Evolutionary conservation across 768 basidiomycete species (phyloP).

Genomic region (Agaricus sinodeliciosus): DNA sequence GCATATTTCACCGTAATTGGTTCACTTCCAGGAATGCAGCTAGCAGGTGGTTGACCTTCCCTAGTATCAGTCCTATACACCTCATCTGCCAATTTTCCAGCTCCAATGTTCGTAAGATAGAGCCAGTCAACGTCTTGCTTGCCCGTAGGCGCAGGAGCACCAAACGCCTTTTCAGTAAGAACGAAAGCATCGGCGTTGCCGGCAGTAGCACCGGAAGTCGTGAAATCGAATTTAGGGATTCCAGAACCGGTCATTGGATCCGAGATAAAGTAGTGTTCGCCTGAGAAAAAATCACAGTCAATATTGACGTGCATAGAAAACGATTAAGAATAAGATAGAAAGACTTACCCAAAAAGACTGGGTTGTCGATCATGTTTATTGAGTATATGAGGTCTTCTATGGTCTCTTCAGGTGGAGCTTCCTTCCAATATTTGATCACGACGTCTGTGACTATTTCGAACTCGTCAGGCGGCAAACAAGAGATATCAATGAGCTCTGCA

Average conservation of each 20-base stretch:
- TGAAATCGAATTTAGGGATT: constrained; percentile 47
- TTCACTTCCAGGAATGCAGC: constrained; percentile 32
- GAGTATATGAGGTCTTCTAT: constrained; percentile 14
- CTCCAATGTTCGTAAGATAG: constrained; percentile 27
- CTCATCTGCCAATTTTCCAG: constrained; percentile 38
- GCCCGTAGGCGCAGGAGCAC: constrained; percentile 29
- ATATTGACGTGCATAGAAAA: too few species aligned
- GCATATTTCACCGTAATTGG: constrained; percentile 44
- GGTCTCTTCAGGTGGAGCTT: constrained; percentile 15
- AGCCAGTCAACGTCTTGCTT: constrained; percentile 46
- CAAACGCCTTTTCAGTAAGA: constrained; percentile 30
- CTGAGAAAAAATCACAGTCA: constrained; percentile 6
- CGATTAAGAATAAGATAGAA: too few species aligned
- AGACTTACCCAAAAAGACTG: constrained; percentile 24
- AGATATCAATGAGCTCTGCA: constrained; percentile 50
- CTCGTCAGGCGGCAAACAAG: constrained; percentile 30
- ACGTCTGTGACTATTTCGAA: constrained; percentile 22
- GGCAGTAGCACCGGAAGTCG: constrained; percentile 24
- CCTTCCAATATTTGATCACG: constrained; percentile 15
- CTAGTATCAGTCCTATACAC: constrained; percentile 45
- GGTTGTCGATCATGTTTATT: constrained; percentile 10
- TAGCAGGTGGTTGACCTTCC: constrained; percentile 44
- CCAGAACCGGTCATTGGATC: constrained; percentile 35
- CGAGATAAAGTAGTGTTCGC: constrained; percentile 48
- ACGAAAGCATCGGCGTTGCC: constrained; percentile 35